These are phyloP conservation scores for Phoenix roebelenii DNA, from an alignment of 176 grass and related monocot genomes.

Conservation along the genomic window DNA sequence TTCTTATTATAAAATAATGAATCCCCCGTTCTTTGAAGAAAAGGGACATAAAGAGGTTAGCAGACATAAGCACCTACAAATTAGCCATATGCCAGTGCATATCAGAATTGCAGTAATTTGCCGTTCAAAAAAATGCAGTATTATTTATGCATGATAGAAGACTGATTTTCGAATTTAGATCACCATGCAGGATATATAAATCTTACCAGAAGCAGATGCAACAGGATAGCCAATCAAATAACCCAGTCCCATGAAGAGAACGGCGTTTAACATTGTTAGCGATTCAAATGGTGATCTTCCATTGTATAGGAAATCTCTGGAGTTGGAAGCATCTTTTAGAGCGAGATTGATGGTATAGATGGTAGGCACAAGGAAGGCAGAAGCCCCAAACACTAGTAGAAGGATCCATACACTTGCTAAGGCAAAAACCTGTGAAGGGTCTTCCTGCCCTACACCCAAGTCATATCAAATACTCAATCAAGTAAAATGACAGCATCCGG, in stretches of 20 bases:
- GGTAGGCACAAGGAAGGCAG: constrained; percentile 44
- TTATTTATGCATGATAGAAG: too few species aligned
- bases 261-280: constrained; percentile 40
- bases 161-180: too few species aligned
- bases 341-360: constrained; percentile 35
- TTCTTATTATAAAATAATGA: too few species aligned
- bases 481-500: constrained; percentile 12
- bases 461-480: constrained; percentile 27
- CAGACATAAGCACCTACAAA: too few species aligned
- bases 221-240: constrained; percentile 67
- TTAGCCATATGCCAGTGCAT: too few species aligned
- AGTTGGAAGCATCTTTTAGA: constrained; percentile 31
- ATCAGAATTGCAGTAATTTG: too few species aligned
- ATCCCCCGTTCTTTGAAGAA: too few species aligned
- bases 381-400: constrained; percentile 58
- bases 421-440: constrained; percentile 62
- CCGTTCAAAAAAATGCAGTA: too few species aligned
- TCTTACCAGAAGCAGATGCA: constrained; percentile 63
- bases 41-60: too few species aligned
- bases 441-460: constrained; percentile 90
- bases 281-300: constrained; percentile 32
- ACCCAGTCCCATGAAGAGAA: constrained; percentile 51
- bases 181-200: neutral
- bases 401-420: constrained; percentile 74
- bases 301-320: constrained; percentile 37